These are phyloP conservation scores for Brassica hybrid DNA, from an alignment of 441 rosid genomes.

Conservation along the genomic window DNA sequence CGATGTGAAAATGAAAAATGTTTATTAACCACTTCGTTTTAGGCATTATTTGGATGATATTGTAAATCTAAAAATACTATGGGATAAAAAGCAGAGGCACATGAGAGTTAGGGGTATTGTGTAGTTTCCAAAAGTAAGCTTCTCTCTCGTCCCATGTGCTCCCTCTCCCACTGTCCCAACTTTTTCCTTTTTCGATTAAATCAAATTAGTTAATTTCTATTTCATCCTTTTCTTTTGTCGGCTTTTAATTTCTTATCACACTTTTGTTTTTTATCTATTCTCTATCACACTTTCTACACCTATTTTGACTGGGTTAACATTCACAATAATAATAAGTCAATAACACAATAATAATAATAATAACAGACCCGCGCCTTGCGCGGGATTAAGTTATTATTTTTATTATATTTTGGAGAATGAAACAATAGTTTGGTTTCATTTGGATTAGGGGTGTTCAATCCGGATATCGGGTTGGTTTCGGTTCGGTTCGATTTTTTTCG, in stretches of 20 bases:
- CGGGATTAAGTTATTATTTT: too few relatives aligned
- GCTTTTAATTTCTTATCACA: conserved; percentile 11
- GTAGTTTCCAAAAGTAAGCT: conserved; percentile 24
- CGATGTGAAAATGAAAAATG: too few relatives aligned
- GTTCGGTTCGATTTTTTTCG: too few relatives aligned
- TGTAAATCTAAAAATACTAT: neutral
- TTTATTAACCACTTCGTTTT: too few relatives aligned
- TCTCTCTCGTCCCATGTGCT: conserved; percentile 39
- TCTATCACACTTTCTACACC: conserved; percentile 26
- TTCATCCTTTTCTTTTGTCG: conserved; percentile 21
- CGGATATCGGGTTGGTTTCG: too few relatives aligned
- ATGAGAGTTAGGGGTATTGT: conserved; percentile 27
- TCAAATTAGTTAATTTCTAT: too few relatives aligned
- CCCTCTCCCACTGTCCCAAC: conserved; percentile 30
- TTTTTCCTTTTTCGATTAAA: conserved; percentile 11
- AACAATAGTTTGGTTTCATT: too few relatives aligned
- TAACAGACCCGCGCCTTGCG: too few relatives aligned
- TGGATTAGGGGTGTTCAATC: too few relatives aligned
- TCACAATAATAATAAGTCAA: conserved; percentile 7
- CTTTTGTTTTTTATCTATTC: conserved; percentile 12
- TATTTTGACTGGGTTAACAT: conserved; percentile 14
- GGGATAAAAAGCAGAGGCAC: conserved; percentile 5
- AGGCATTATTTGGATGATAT: neutral
- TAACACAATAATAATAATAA: conserved; percentile 1
- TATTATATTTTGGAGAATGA: too few relatives aligned